Base-by-base conservation (phyloP, 768 basidiomycete species). In the Kwoniella dendrophila region DNA sequence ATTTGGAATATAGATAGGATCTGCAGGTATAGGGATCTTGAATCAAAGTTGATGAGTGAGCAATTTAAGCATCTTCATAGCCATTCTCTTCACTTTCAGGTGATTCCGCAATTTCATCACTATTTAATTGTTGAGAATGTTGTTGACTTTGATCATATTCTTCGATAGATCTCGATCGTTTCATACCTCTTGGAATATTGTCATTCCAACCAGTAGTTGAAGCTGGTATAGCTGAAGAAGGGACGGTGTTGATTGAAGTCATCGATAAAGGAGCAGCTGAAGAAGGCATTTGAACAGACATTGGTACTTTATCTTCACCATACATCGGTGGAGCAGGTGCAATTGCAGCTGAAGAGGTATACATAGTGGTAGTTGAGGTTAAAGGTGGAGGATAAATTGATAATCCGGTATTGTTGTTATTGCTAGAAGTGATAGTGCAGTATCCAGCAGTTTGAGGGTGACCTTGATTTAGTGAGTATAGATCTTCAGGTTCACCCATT, bases 241-340 rank as follows among this genome's bases (percentile, higher is more conserved):
- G 49, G 18, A 32, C 32, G 16, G 33, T 38, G 20, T 22, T 38
- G 24, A 38, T 45, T 5, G 51, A 53, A 6, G 27, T 30, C 49
- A 51, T 51, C 29, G 32, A 22, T n/a, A 33, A 29, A 32, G 49
- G 49, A 24, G 49, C 49, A 22, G n/a, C n/a, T n/a, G 55, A 47
- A 8, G 33, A 29, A 7, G 68, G 64, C 68, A 73, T 61, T 32
- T 70, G 69, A 18, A 72, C 73, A 4, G 68, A 57, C 70, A 74
- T 74, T 27, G 68, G 70, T 0, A 74, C 73, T 43, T 72, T 57
- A 41, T 74, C 73, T 56, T 74, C 73, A 22, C 73, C 70, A 56
- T 75, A 75, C 69, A 72, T 70, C 4, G 70, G 70, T 0, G 57
- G 44, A 52, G 65, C 43, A 57, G 62, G 53, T 3, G 29, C 14